Base-by-base conservation (phyloP, 176 grass and related monocot species). In the Carex littledalei region DNA sequence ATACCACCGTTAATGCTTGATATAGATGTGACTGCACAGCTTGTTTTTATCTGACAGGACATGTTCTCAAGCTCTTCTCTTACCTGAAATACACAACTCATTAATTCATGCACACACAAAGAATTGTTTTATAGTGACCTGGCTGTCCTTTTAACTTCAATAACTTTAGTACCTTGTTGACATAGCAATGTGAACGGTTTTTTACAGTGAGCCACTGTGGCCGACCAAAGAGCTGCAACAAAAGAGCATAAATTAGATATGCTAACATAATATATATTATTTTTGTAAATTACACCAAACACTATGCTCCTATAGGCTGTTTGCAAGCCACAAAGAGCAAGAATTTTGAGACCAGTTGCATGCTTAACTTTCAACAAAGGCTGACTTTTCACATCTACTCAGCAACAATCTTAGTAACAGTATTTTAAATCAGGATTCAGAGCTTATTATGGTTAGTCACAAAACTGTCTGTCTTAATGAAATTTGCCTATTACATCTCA, bases 131-230 rank as follows among this genome's bases (percentile, higher is more conserved):
- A 77, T 49, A 35, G 26, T 16, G 5, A 24, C 8, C 5, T 67
- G 6, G 4, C 34, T 52, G 20, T 67, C 16, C 6, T 67, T 41
- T 54, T 21, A 50, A 14, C 15, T 32, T 59, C 2, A 31, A 79
- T 8, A 22, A 69, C 0, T 2, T 21, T 60, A 14, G 0, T 83
- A 94, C 95, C 93, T 90, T 94, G 32, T 86, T 89, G 20, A 98
- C 84, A 75, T 98, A 98, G 26, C 83, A 81, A 69, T 94, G 93
- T 0, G 95, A 95, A 10, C 95, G 92, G 15, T 81, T 74, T 64
- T 93, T 98, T 58, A 98, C 91, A 5, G 95, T 98, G 78, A 98
- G 89, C 95, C 91, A 93, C 8, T 98, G 95, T 0, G 95, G 95
- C 0, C 93, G 95, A 8, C 95, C 95, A 29, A 98, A 98, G 17